Evolutionary conservation across 2,329 filamentous ascomycete species (phyloP).

Genomic region (Alternaria sp.): DNA sequence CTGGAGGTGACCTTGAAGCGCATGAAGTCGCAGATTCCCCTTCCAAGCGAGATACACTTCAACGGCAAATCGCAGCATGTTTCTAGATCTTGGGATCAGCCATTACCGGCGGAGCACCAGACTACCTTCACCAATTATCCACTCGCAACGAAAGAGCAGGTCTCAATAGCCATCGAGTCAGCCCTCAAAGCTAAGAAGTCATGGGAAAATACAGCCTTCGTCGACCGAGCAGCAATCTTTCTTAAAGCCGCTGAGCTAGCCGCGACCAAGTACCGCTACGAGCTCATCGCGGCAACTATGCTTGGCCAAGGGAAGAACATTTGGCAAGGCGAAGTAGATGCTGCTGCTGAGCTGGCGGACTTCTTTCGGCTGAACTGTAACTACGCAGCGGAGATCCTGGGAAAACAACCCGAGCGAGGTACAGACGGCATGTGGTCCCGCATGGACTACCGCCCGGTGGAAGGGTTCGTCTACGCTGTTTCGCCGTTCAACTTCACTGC

Average conservation of each 20-base stretch:
- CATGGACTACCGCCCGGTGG: conserved; percentile 83
- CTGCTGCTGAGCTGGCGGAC: conserved; percentile 87
- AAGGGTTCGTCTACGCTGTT: conserved; percentile 93
- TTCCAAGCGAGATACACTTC: conserved; percentile 34
- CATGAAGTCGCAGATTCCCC: conserved; percentile 34
- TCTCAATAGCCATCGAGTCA: conserved; percentile 77
- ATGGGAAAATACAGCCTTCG: conserved; percentile 86
- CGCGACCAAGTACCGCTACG: conserved; percentile 88
- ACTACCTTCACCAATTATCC: conserved; percentile 80
- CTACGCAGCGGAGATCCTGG: conserved; percentile 88
- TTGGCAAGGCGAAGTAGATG: conserved; percentile 96
- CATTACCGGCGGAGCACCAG: conserved; percentile 60
- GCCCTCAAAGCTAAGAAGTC: conserved; percentile 81
- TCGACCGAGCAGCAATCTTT: conserved; percentile 89
- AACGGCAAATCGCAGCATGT: conserved; percentile 35
- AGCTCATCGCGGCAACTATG: conserved; percentile 94
- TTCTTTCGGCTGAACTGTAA: conserved; percentile 91
- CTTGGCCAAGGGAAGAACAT: conserved; percentile 96
- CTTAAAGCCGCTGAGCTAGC: conserved; percentile 93
- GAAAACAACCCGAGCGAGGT: conserved; percentile 82
- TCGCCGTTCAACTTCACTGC: conserved; percentile 97
- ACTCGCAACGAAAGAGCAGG: conserved; percentile 75
- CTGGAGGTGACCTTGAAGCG: conserved; percentile 33
- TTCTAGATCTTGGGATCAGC: conserved; percentile 34
- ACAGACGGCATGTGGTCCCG: conserved; percentile 83